Evolutionary conservation across 176 grass and related monocot species (phyloP), one percentile per base, ranked within the genome.

Genomic region (Hyparrhenia diplandra): DNA sequence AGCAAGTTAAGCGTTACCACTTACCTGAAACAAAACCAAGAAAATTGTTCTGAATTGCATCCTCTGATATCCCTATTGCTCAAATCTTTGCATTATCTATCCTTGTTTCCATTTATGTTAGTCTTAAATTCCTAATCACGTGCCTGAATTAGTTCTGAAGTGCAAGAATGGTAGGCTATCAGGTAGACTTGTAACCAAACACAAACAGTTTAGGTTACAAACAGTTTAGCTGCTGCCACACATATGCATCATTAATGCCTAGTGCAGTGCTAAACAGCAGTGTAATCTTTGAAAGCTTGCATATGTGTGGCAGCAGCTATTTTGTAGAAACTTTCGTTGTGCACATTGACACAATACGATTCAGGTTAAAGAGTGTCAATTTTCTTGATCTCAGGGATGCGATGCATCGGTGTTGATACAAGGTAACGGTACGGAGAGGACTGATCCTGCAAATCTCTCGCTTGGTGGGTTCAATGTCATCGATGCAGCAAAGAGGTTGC

Each of bases 391-490:
- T 36, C 81, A 98, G 96, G 96, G 96, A 32, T 98, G 96, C 9
- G 96, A 98, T 74, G 96, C 83, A 2, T 98, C 96, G 1, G 96
- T 98, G 84, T n/a, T 98, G 67, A 65, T 98, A 62, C 78, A 86
- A 88, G 96, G 96, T 28, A 91, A 74, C 18, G 88, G 88, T 18
- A 90, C 96, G 0, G 96, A 98, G 84, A 98, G 92, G 75, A 93
- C 76, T 0, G 96, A 98, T 75, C 96, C 92, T 1, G 96, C 96
- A 29, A 98, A 95, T 85, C 84, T 85, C 2, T 95, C 96, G 0
- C 96, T 98, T 5, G 96, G 92, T 10, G 96, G 92, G 28, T 98
- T 98, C 85, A 76, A 88, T 30, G 92, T 95, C 61, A 82, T 98
- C 27, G 85, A 95, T 36, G 83, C 87, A 6, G 88, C 90, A 10